These are phyloP conservation scores for Apodospora peruviana DNA, from an alignment of 495 filamentous ascomycete genomes.

Conservation along the genomic window DNA sequence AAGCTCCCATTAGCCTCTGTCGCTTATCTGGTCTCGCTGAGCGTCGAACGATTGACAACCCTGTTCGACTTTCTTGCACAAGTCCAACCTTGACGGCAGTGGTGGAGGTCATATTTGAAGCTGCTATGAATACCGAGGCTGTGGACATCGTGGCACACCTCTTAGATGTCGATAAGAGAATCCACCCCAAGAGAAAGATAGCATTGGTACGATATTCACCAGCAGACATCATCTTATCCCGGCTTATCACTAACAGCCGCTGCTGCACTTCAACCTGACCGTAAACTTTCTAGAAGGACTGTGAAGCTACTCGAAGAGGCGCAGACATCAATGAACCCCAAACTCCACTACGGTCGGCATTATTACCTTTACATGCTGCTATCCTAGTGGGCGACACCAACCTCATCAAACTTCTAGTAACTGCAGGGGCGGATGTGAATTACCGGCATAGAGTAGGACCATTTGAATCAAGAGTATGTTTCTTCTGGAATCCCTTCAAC, in stretches of 20 bases:
- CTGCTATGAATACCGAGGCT: neutral
- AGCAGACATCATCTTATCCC: neutral
- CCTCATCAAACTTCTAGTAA: neutral
- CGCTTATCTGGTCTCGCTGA: neutral
- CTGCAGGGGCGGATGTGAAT: neutral
- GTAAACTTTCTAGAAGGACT: neutral
- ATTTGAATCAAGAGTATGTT: too few relatives aligned
- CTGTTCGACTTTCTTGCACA: neutral
- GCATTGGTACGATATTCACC: neutral
- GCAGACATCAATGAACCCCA: neutral
- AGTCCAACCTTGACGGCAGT: neutral
- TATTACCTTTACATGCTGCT: neutral
- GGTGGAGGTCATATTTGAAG: neutral
- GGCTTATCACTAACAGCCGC: neutral
- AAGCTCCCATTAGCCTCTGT: neutral
- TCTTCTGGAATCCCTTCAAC: neutral
- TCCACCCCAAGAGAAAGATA: neutral
- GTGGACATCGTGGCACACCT: neutral
- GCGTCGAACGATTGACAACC: neutral
- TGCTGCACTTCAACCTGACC: neutral
- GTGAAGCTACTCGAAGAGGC: neutral
- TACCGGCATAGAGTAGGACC: neutral
- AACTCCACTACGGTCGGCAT: neutral
- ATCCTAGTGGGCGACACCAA: neutral
- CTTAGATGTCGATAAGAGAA: neutral